Percentiles rank a stretch among this genome's conserved stretches.
These are phyloP conservation scores for Ophiostoma sp. DNA, from an alignment of 2,329 filamentous ascomycete species.

Conservation along the genomic window DNA sequence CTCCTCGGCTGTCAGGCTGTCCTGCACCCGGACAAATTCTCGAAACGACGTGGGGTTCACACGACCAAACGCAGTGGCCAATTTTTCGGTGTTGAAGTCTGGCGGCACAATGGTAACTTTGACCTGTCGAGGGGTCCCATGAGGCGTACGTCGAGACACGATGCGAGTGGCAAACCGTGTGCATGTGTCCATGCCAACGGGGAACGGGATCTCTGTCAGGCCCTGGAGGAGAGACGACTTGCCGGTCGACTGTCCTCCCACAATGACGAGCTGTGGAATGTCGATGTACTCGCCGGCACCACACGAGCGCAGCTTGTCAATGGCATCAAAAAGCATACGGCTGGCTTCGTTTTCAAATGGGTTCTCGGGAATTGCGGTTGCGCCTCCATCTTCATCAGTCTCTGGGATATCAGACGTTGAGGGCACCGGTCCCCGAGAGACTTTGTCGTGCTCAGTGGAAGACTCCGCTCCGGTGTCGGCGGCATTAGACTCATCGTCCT, in stretches of 20 bases:
- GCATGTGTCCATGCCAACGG: constrained; percentile 11
- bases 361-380: background rate
- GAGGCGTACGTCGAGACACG: background rate
- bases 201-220: constrained; percentile 4
- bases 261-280: background rate
- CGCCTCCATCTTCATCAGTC: background rate
- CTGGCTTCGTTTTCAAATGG: background rate
- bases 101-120: background rate
- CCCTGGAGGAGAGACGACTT: background rate
- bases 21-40: background rate
- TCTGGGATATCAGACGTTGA: too few species aligned
- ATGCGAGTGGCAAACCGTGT: constrained; percentile 9
- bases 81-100: background rate
- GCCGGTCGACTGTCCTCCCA: background rate
- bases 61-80: background rate
- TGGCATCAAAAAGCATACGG: background rate
- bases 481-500: background rate
- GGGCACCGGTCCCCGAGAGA: too few species aligned
- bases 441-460: too few species aligned
- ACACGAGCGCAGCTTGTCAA: background rate
- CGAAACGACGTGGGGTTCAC: background rate
- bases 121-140: background rate
- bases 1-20: background rate
- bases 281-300: background rate
- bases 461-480: too few species aligned